Evolutionary conservation across 352 stramenopile genomes (phyloP).

Genomic region (Globisporangium ultimum): DNA sequence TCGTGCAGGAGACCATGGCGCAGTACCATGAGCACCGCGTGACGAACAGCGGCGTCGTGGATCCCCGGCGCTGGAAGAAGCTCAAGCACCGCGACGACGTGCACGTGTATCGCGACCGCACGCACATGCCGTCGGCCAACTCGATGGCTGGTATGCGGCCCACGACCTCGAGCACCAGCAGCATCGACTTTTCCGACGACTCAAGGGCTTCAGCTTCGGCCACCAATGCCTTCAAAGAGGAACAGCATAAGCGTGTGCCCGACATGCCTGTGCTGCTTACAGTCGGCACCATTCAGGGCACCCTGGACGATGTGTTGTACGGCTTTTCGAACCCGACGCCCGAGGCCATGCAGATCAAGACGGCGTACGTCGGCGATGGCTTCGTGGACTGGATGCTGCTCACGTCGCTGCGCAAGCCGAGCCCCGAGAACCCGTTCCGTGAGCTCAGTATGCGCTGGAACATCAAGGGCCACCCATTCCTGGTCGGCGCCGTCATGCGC

Average conservation of each 20-base stretch:
- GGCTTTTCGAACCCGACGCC: constrained; percentile 17
- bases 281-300: constrained; percentile 7
- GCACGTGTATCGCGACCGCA: constrained; percentile 16
- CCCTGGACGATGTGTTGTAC: constrained; percentile 12
- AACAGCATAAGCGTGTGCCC: neutral
- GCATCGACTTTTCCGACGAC: neutral
- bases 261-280: neutral
- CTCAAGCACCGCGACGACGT: constrained; percentile 32
- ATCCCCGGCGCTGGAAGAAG: constrained; percentile 44
- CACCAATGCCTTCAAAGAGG: too few species aligned
- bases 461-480: constrained; percentile 36
- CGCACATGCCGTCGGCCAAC: neutral
- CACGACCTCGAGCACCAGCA: neutral
- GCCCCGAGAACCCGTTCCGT: constrained; percentile 35
- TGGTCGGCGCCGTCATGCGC: constrained; percentile 38
- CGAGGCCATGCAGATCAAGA: constrained; percentile 53
- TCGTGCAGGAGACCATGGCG: constrained; percentile 39
- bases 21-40: constrained; percentile 45
- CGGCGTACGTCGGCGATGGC: constrained; percentile 46
- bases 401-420: constrained; percentile 29
- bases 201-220: neutral
- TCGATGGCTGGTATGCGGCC: too few species aligned
- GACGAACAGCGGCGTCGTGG: constrained; percentile 28
- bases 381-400: constrained; percentile 46
- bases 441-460: constrained; percentile 47